Base-by-base conservation (phyloP, 345 rosid species). In the Sonneratia caseolaris region DNA sequence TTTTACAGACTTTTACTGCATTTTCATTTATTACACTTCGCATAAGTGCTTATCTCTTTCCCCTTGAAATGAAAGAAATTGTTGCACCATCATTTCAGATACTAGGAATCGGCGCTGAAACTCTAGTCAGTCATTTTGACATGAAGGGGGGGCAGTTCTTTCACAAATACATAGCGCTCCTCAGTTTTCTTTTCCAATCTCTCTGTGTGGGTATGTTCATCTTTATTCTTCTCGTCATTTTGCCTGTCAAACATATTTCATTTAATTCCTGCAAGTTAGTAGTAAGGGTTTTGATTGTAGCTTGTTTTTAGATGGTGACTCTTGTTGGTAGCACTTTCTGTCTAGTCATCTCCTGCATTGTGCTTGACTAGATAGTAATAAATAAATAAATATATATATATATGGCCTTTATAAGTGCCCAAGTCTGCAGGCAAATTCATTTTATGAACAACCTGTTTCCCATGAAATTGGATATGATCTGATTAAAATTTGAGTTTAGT, bases 161-260 rank as follows among this genome's bases (percentile, higher is more conserved):
- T 86, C 99, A 27, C 94, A 88, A 74, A 86, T 89, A 70, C 88
- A 89, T 15, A 90, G 94, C 79, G 97, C 98, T 78, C 88, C 99
- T 40, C 84, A 75, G 70, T 89, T 97, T 21, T 88, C 88, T 22
- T 95, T 92, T 79, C 90, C 97, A 4, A 82, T 88, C 70, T 85
- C 92, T 45, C 72, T 90, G 73, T 94, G 92, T 78, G 97, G 49
- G 99, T 87, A 87, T 48, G 87, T 81, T 75, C 69, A 71, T 51
- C 61, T 45, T 40, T 37, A 11, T 64, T 7, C 24, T 32, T 12
- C 55, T 24, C 8, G 47, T 38, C 3, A 38, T 1, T 27, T 16
- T 64, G 7, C 64, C 3, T 7, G 11, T 22, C 22, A 22, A 59
- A 2, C 11, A 16, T 69, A 15, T 27, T 69, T 27, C 38, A 47